These are phyloP conservation scores for Metschnikowia orientalis DNA, from an alignment of 805 yeast species.

Conservation along the genomic window DNA sequence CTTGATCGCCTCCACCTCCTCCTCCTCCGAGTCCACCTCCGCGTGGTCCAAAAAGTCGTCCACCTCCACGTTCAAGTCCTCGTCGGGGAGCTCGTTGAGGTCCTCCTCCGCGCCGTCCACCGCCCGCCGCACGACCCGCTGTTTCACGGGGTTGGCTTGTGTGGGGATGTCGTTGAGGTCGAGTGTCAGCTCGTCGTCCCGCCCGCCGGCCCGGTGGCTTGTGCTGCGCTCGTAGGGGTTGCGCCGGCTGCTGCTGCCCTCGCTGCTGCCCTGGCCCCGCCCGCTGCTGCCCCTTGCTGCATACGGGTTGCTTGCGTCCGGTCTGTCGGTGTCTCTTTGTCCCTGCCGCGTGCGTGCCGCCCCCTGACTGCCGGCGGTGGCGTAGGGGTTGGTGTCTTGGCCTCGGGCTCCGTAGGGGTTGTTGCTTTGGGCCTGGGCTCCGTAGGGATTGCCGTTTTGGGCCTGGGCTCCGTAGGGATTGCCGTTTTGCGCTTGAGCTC, in stretches of 20 bases:
- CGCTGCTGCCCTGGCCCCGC: too few relatives aligned
- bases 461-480: slow-evolving; percentile 5
- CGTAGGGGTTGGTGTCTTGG: slow-evolving; percentile 1
- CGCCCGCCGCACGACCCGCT: slow-evolving; percentile 22
- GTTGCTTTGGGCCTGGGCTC: slow-evolving; percentile 1
- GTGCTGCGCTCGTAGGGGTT: background rate
- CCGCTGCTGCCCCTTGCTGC: too few relatives aligned
- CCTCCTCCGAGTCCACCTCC: slow-evolving; percentile 61
- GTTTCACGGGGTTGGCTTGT: slow-evolving; percentile 21
- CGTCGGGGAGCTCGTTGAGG: slow-evolving; percentile 27
- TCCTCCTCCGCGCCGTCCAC: slow-evolving; percentile 28
- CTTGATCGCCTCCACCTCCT: slow-evolving; percentile 82
- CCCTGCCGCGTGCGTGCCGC: too few relatives aligned
- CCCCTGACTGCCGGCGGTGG: too few relatives aligned
- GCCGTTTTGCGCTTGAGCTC: slow-evolving; percentile 1
- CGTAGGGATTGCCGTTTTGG: slow-evolving; percentile 7
- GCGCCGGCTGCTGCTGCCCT: too few relatives aligned
- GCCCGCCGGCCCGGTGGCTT: too few relatives aligned
- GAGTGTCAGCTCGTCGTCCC: slow-evolving; percentile 30
- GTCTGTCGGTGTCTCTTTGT: too few relatives aligned
- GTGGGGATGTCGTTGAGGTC: slow-evolving; percentile 39
- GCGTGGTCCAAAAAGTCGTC: slow-evolving; percentile 35
- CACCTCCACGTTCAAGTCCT: slow-evolving; percentile 35
- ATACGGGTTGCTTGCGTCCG: too few relatives aligned
- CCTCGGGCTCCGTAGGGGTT: slow-evolving; percentile 6